Percentiles rank a stretch among this genome's conserved stretches.
Evolutionary conservation across 2,329 filamentous ascomycete genomes (phyloP).

Genomic region (Cladosporium sp.): DNA sequence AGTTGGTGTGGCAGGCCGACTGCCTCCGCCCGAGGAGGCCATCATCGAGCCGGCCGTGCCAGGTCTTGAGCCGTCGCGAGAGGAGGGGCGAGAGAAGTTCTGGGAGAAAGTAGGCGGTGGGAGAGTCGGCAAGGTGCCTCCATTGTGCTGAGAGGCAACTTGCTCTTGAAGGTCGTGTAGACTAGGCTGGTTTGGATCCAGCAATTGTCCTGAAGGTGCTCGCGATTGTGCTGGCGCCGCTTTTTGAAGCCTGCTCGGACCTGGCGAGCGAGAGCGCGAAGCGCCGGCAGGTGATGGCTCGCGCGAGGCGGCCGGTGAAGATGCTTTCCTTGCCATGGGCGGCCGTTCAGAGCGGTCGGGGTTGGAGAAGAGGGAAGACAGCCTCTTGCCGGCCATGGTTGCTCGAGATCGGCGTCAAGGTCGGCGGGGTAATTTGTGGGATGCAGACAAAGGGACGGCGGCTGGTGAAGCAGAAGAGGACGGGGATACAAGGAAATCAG

Average conservation of each 20-base stretch:
- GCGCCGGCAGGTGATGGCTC: background rate
- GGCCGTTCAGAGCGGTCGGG: slow-evolving; percentile 2
- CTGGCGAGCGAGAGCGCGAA: background rate
- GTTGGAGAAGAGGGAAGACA: slow-evolving; percentile 3
- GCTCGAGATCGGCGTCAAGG: background rate
- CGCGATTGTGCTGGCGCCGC: background rate
- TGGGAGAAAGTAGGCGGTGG: slow-evolving; percentile 12
- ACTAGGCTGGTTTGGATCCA: slow-evolving; percentile 14
- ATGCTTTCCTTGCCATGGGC: background rate
- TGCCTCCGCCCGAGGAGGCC: slow-evolving; percentile 12
- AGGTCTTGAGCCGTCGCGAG: slow-evolving; percentile 18
- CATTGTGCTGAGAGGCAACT: slow-evolving; percentile 10
- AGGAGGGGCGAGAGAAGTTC: slow-evolving; percentile 16
- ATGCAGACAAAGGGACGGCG: slow-evolving; percentile 1
- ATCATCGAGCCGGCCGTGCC: slow-evolving; percentile 14
- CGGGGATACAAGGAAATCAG: background rate
- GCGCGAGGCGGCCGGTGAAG: background rate
- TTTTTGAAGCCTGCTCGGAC: background rate
- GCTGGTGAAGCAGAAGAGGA: background rate
- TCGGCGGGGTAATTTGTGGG: slow-evolving; percentile 3
- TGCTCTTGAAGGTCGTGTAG: slow-evolving; percentile 20
- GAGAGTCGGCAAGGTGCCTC: slow-evolving; percentile 13
- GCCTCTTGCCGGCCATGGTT: slow-evolving; percentile 4
- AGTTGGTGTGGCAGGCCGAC: slow-evolving; percentile 20
- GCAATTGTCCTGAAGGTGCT: slow-evolving; percentile 2